Conservation (phyloP, 495 filamentous ascomycete species). For the Penicillium flavigenum region DNA sequence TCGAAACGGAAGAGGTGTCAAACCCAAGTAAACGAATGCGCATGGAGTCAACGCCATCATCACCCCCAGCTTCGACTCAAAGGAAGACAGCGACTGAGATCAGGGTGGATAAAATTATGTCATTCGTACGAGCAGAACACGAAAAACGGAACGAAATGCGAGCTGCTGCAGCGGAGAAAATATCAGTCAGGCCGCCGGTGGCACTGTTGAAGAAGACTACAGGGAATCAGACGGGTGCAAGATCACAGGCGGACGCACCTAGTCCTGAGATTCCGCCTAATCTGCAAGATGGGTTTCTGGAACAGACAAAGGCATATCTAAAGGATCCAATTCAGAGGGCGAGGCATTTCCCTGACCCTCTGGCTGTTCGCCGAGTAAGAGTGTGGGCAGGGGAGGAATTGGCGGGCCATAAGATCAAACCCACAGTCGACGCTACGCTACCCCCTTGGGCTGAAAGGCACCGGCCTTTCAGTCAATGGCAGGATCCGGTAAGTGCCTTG, state of each 20-base stretch:
- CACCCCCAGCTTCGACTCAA: not conserved
- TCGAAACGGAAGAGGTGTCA: not conserved
- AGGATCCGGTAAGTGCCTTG: not conserved
- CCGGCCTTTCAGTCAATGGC: slow-evolving; percentile 5
- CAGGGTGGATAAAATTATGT: not conserved
- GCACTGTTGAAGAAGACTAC: not conserved
- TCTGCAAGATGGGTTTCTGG: not conserved
- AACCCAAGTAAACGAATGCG: not conserved
- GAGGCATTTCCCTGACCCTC: slow-evolving; percentile 6
- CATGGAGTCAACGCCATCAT: not conserved
- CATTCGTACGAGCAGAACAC: not conserved
- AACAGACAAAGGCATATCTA: not conserved
- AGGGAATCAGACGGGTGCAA: not conserved
- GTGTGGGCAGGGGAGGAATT: slow-evolving; percentile 11
- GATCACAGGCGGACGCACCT: not conserved
- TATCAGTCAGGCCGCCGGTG: not conserved
- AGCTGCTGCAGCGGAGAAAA: not conserved
- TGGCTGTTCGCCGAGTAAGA: not conserved
- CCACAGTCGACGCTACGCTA: not conserved
- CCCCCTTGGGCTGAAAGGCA: slow-evolving; percentile 3
- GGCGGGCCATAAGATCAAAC: not conserved
- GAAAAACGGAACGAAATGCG: not conserved
- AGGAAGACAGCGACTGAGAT: not conserved
- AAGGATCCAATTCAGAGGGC: not conserved
- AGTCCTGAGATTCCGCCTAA: not conserved